Base-by-base conservation (phyloP, 371 early-diverging fungal species). In the Pancytospora epiphaga region DNA sequence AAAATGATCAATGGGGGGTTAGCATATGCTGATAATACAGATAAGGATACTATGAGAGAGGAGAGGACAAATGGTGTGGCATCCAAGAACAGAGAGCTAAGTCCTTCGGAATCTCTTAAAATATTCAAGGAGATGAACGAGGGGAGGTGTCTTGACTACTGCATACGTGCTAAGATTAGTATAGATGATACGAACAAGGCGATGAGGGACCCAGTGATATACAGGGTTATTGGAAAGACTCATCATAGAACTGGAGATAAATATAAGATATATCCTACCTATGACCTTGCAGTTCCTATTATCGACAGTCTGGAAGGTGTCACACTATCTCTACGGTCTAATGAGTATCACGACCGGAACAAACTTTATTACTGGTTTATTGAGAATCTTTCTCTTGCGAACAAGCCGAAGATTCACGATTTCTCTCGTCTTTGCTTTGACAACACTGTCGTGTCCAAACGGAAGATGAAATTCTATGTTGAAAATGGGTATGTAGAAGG, bases 261-360 rank as follows among this genome's bases (percentile, higher is more conserved):
- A 75, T 96, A 90, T 88, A 93, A 93, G 85, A 85, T 95, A 34
- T 99, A 95, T 84, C 99, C 98, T 40, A 92, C 95, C 37, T 99
- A 99, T 81, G 99, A 99, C 83, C 96, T 98, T 85, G 91, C 93
- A 37, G 93, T 95, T 84, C 98, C 98, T 1, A 85, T 97, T 49
- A 91, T 99, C 47, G 99, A 99, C 81, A 85, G 89, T 40, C 64
- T 93, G 56, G 99, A 99, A 82, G 97, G 97, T 38, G 94, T 99
- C 25, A 87, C 97, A 9, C 93, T 96, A 66, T 92, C 96, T 30
- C 86, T 98, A 57, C 86, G 99, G 73, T 90, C 96, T 18, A 94
- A 89, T 83, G 99, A 98, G 84, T 99, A 95, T 86, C 87, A 92
- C 58, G 98, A 99, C 82, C 90, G 98, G 80, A 95, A 96, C 81